These are phyloP conservation scores for Hymenoscyphus occultus DNA, from an alignment of 2,329 filamentous ascomycete genomes.

Conservation along the genomic window DNA sequence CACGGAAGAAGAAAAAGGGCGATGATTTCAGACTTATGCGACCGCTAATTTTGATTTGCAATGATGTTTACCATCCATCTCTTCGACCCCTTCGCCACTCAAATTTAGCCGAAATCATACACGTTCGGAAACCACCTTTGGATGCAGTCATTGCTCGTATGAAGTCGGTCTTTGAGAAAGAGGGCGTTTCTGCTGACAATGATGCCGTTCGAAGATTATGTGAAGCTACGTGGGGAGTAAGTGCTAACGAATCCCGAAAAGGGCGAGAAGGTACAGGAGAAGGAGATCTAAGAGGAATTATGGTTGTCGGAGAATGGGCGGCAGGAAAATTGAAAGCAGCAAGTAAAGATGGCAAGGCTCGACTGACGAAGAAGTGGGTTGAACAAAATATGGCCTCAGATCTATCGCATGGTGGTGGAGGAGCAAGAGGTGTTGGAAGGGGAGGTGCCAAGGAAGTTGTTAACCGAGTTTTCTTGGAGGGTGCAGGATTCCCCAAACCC, in stretches of 20 bases:
- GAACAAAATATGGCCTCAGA: slow-evolving; percentile 69
- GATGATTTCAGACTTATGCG: slow-evolving; percentile 85
- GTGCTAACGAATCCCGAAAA: slow-evolving; percentile 65
- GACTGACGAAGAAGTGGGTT: slow-evolving; percentile 72
- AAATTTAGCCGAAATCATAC: slow-evolving; percentile 81
- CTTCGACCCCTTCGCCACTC: slow-evolving; percentile 84
- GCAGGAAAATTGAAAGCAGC: slow-evolving; percentile 64
- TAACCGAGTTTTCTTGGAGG: slow-evolving; percentile 73
- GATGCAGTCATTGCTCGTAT: slow-evolving; percentile 81
- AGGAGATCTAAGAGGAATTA: slow-evolving; percentile 74
- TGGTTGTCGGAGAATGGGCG: slow-evolving; percentile 87
- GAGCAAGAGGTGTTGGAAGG: slow-evolving; percentile 67
- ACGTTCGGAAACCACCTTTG: slow-evolving; percentile 83
- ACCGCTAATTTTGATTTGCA: slow-evolving; percentile 91
- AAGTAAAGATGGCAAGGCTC: slow-evolving; percentile 39
- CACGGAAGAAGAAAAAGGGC: slow-evolving; percentile 60
- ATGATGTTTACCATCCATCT: slow-evolving; percentile 92
- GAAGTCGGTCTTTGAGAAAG: slow-evolving; percentile 80
- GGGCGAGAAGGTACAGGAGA: slow-evolving; percentile 66
- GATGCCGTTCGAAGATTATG: slow-evolving; percentile 85
- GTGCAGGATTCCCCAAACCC: slow-evolving; percentile 61
- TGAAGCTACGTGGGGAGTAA: slow-evolving; percentile 79
- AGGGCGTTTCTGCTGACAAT: slow-evolving; percentile 82
- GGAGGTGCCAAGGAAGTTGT: slow-evolving; percentile 74
- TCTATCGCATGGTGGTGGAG: slow-evolving; percentile 67